Evolutionary conservation across 2,329 filamentous ascomycete species (phyloP), one percentile per base, ranked within the genome.

Genomic region (Penicillium sp.): DNA sequence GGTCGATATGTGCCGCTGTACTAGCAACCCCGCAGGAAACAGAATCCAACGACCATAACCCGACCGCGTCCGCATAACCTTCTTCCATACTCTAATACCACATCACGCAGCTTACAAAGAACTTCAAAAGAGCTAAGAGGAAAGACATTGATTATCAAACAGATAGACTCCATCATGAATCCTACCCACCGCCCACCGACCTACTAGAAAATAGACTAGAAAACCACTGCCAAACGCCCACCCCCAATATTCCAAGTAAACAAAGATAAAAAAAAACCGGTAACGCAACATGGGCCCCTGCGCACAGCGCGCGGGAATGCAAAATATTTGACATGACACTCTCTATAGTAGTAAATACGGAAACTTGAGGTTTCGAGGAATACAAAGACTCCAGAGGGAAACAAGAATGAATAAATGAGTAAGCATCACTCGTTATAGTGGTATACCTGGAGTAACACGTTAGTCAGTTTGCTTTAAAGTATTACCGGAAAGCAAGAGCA

Each of bases 381-480:
- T 4, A 26, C 26, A 26, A 3, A 26, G 26, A 26, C 3, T 26
- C 26, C 4, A 26, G 26, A 26, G 26, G 26, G 26, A 26, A 26
- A 26, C 26, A 38, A 45, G 30, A 44, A 38, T 11, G 15, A 47
- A 7, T 26, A 19, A 8, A 57, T 44, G 23, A 30, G 38, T 58
- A 50, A 31, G 23, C 41, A 23, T 49, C 55, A 94, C 82, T 96
- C 91, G 76, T 96, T 94, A 82, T 92, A 94, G 78, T 96, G 91
- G 77, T 93, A 96, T 65, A 95, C 89, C 91, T 95, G 67, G 13
- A 31, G n/a, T 15, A 47, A 8, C 4, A 23, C 8, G 48, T 59
- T 48, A 5, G 21, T 8, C 46, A 3, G 26, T 41, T 41, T 41
- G 35, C 6, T 13, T 15, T 5, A 6, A 13, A 15, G 9, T 4